phyloP scores from a whole-genome alignment of 1,284 basidiomycete species.

The Leccinum subfulvum region DNA sequence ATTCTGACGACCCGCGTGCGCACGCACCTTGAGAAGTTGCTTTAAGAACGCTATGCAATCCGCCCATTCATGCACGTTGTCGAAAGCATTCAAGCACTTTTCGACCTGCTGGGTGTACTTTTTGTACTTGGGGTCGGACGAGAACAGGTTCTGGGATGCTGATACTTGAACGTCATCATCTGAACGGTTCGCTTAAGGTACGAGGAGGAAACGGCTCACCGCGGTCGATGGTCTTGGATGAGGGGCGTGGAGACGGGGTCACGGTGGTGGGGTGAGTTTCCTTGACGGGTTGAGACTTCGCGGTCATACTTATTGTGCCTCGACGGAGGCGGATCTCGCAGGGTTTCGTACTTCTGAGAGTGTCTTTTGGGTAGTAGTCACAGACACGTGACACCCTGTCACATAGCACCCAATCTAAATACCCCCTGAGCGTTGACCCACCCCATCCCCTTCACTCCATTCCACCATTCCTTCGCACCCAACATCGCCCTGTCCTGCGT shows the following conservation, averaged over 20 bases:
- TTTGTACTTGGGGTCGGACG: conserved; percentile 91
- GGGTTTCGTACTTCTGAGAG: not conserved
- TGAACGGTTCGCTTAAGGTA: conserved; percentile 1
- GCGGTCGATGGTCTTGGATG: conserved; percentile 44
- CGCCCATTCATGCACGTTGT: conserved; percentile 98
- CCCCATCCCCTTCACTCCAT: conserved; percentile 33
- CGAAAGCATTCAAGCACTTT: conserved; percentile 89
- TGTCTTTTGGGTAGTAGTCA: conserved; percentile 10
- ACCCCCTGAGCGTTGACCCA: conserved; percentile 14
- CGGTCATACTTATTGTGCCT: conserved; percentile 19
- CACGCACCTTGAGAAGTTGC: conserved; percentile 79
- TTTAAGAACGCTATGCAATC: conserved; percentile 99
- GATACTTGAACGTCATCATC: conserved; percentile 29
- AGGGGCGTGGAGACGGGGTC: conserved; percentile 36
- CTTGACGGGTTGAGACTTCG: conserved; percentile 17
- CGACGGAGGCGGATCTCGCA: conserved; percentile 16
- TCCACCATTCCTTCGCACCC: conserved; percentile 35
- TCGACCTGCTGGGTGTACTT: conserved; percentile 93
- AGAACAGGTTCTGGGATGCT: conserved; percentile 49
- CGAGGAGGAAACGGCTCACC: conserved; percentile 37
- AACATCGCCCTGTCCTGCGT: conserved; percentile 34
- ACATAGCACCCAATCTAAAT: conserved; percentile 18
- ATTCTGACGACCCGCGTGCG: not conserved
- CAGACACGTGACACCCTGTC: conserved; percentile 9
- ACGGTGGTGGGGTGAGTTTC: conserved; percentile 20